phyloP scores from a whole-genome alignment of 345 rosid species.

The Aurinia saxatilis region DNA sequence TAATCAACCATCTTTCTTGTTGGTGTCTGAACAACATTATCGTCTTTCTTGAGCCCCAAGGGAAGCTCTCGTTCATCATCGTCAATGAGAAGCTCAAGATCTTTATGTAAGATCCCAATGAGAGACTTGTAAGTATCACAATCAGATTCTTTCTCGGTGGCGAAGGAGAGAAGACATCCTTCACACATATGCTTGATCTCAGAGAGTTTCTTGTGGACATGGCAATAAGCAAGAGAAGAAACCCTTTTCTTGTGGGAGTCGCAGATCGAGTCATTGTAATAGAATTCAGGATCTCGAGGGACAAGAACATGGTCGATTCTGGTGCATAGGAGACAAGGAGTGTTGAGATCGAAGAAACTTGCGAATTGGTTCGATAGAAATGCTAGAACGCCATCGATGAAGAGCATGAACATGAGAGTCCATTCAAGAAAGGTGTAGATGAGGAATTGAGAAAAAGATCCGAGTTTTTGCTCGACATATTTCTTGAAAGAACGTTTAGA shows the following conservation, averaged over 20 bases:
- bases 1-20: conserved; percentile 15
- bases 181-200: conserved; percentile 80
- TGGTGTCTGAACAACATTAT: conserved; percentile 1
- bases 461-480: conserved; percentile 67
- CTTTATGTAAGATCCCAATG: conserved; percentile 68
- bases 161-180: conserved; percentile 88
- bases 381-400: conserved; percentile 62
- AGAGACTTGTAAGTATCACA: conserved; percentile 73
- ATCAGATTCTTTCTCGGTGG: conserved; percentile 67
- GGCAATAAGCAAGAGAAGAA: conserved; percentile 76
- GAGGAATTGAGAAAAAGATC: conserved; percentile 50
- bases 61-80: conserved; percentile 52
- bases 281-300: conserved; percentile 39
- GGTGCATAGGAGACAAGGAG: conserved; percentile 85
- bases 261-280: conserved; percentile 79
- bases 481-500: conserved; percentile 48
- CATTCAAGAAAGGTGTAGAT: conserved; percentile 75
- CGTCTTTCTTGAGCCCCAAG: conserved; percentile 35
- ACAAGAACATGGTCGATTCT: conserved; percentile 65
- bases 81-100: conserved; percentile 58
- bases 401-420: conserved; percentile 60
- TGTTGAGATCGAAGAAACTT: conserved; percentile 60
- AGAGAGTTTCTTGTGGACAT: conserved; percentile 73
- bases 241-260: conserved; percentile 69
- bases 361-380: conserved; percentile 62